phyloP scores from a whole-genome alignment of 768 basidiomycete genomes.

The Termitomyces sp. region DNA sequence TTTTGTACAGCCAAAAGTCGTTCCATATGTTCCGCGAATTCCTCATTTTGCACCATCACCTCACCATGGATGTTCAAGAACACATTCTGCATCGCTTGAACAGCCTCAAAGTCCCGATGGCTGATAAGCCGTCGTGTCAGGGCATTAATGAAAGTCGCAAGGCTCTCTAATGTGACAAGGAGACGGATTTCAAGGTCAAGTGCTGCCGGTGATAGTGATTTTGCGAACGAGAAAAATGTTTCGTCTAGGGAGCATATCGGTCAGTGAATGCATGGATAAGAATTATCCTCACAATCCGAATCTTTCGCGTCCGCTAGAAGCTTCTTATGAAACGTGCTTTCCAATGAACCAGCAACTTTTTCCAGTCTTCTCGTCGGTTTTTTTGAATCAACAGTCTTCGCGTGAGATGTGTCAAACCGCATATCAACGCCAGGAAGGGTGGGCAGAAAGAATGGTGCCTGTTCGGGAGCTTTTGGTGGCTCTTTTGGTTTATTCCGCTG shows the following conservation, averaged over 20 bases:
- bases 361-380: constrained; percentile 49
- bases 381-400: constrained; percentile 29
- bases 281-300: constrained; percentile 58
- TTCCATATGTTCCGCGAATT: constrained; percentile 54
- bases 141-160: constrained; percentile 67
- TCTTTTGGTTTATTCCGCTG: constrained; percentile 97
- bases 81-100: constrained; percentile 81
- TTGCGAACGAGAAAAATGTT: constrained; percentile 75
- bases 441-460: constrained; percentile 96
- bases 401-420: constrained; percentile 59
- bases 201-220: constrained; percentile 84
- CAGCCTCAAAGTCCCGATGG: constrained; percentile 91
- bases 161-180: constrained; percentile 55
- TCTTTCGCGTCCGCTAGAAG: constrained; percentile 48
- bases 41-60: constrained; percentile 62
- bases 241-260: constrained; percentile 47
- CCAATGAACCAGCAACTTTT: constrained; percentile 40
- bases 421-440: constrained; percentile 84
- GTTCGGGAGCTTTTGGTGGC: constrained; percentile 89
- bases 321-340: constrained; percentile 69
- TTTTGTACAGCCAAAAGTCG: constrained; percentile 59
- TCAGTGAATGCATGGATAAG: background rate
- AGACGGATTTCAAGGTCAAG: constrained; percentile 89
- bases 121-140: constrained; percentile 67
- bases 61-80: constrained; percentile 86